Evolutionary conservation across 169 alveolate genomes (phyloP).

Genomic region (Plasmodium reichenowi): DNA sequence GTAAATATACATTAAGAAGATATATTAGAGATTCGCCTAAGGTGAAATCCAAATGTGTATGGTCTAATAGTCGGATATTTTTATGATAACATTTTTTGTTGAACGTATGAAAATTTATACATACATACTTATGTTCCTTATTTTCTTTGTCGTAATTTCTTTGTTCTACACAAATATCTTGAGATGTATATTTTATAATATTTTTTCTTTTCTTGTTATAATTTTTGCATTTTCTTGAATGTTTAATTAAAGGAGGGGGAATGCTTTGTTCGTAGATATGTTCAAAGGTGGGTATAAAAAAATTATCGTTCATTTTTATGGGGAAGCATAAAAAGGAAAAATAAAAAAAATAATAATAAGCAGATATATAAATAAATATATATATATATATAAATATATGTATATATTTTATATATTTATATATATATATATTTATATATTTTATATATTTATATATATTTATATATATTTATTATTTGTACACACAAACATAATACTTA

Average conservation of each 20-base stretch:
- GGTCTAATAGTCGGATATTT: constrained; percentile 29
- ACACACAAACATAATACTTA: no score
- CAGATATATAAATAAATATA: not conserved
- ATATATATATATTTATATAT: no score
- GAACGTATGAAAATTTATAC: constrained; percentile 45
- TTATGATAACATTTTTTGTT: constrained; percentile 63
- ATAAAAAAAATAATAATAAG: not conserved
- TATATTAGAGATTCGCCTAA: constrained; percentile 52
- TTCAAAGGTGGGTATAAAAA: constrained; percentile 46
- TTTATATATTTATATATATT: no score
- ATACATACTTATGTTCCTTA: constrained; percentile 21
- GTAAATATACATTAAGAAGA: constrained; percentile 45
- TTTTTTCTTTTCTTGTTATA: constrained; percentile 11
- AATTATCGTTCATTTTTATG: constrained; percentile 27
- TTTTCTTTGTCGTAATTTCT: not conserved
- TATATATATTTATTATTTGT: no score
- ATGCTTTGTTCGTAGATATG: constrained; percentile 33
- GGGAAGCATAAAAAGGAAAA: not conserved
- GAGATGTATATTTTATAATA: not conserved
- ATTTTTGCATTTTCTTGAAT: constrained; percentile 46
- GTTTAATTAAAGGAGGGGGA: constrained; percentile 59
- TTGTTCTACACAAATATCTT: not conserved
- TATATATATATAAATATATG: not conserved
- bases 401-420: no score
- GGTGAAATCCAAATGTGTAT: constrained; percentile 30